phyloP scores from a whole-genome alignment of 768 basidiomycete genomes.

The Trametes cubensis region DNA sequence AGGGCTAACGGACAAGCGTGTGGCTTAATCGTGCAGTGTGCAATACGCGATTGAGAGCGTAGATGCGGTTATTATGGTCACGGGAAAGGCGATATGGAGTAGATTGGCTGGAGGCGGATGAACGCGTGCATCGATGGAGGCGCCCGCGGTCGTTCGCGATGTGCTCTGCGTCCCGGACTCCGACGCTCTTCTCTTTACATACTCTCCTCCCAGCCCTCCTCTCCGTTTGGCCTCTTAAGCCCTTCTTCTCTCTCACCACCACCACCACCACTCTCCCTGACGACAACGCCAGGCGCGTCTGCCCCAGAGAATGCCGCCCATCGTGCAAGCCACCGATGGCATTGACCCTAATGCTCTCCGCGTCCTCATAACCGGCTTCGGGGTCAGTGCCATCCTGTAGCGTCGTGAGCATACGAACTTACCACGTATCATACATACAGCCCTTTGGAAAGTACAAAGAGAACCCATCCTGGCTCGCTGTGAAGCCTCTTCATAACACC shows the following conservation, averaged over 20 bases:
- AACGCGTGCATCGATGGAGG: constrained; percentile 10
- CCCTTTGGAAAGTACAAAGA: constrained; percentile 28
- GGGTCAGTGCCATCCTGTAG: constrained; percentile 40
- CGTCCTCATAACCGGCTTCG: constrained; percentile 57
- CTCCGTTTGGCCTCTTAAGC: background rate
- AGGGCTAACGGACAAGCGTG: constrained; percentile 9
- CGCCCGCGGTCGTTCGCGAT: background rate
- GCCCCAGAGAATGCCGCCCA: constrained; percentile 35
- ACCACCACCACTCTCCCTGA: background rate
- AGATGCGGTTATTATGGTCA: background rate
- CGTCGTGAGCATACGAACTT: background rate
- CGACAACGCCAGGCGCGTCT: constrained; percentile 1
- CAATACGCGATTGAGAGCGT: background rate
- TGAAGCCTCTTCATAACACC: constrained; percentile 60
- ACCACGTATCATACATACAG: constrained; percentile 17
- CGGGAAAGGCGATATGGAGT: background rate
- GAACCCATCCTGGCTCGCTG: constrained; percentile 78
- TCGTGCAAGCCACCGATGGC: constrained; percentile 28
- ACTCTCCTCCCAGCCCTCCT: background rate
- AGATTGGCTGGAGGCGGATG: background rate
- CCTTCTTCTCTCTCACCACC: constrained; percentile 1
- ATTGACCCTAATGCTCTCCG: constrained; percentile 41
- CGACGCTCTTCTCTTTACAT: background rate
- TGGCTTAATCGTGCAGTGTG: background rate
- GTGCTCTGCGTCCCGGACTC: background rate